Evolutionary conservation across 352 stramenopile genomes (phyloP), one percentile per base, ranked within the genome.

Genomic region (Pilasporangium apinafurcum): DNA sequence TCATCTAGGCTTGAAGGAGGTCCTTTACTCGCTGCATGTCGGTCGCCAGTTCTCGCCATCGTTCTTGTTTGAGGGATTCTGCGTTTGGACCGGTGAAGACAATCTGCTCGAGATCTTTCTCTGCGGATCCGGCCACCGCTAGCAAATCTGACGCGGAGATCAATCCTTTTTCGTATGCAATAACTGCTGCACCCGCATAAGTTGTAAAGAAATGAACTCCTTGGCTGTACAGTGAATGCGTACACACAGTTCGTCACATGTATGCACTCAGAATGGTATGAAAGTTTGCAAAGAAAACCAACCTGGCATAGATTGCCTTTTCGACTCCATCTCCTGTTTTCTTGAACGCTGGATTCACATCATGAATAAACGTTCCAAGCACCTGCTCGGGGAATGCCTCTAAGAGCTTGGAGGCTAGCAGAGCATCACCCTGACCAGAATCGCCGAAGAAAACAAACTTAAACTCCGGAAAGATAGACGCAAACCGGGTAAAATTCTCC

Each of bases 391-490:
- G 67, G 25, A 77, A 89, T 24, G 43, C 51, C 32, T 68, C 48
- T 5, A 90, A 53, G 39, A 92, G 36, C 26, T 60, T 66, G 4
- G 75, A 89, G 29, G 81, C 81, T 13, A 90, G 49, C 24, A 90
- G 43, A 9, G 77, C 73, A 42, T 92, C 81, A 10, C 81, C 81
- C 57, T 92, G 81, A 0, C 81, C 81, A 14, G 73, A 88, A 37
- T 92, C 81, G 1, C 81, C 81, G 40, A 92, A 89, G 51, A 92
- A 92, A 5, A 92, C 71, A 43, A 92, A 92, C 38, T 83, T 77
- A 52, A 85, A 92, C 48, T 92, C 81, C 8, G 81, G 81, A 48
- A 90, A 92, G 10, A 92, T 44, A 17, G 73, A 67, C 14, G 76
- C 75, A 38, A 86, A 89, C 28, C 81, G 75, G 41, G 56, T 65